Conservation (phyloP, 2,329 filamentous ascomycete genomes). For the Colletotrichum caudatum region DNA sequence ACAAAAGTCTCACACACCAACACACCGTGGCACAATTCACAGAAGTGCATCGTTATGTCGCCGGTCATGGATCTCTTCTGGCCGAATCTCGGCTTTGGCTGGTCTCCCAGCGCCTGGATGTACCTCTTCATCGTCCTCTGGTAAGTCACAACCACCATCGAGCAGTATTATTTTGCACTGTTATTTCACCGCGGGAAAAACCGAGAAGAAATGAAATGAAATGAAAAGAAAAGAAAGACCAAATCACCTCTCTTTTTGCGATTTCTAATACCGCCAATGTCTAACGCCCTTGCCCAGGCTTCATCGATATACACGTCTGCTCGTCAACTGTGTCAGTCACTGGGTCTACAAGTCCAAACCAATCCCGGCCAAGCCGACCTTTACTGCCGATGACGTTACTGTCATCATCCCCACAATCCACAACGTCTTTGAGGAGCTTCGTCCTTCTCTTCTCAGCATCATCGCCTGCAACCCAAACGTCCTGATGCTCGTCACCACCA, state of each 20-base stretch:
- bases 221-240: background rate
- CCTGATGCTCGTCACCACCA: constrained; percentile 88
- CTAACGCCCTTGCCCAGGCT: constrained; percentile 66
- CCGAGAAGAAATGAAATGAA: no score
- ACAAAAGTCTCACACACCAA: background rate
- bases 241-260: background rate
- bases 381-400: constrained; percentile 86
- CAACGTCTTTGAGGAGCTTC: constrained; percentile 85
- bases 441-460: constrained; percentile 83
- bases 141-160: constrained; percentile 52
- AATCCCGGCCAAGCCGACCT: constrained; percentile 82
- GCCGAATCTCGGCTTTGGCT: constrained; percentile 36
- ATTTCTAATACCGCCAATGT: background rate
- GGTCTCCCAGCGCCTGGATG: constrained; percentile 41
- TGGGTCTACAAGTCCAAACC: constrained; percentile 89
- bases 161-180: background rate
- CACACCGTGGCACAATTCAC: background rate
- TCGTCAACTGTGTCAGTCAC: constrained; percentile 87
- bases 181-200: background rate
- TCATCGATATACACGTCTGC: constrained; percentile 86
- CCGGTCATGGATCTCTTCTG: constrained; percentile 38
- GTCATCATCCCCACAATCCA: constrained; percentile 95
- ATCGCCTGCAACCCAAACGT: constrained; percentile 76
- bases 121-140: constrained; percentile 52
- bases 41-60: constrained; percentile 26